These are phyloP conservation scores for Naganishia vaughanmartiniae DNA, from an alignment of 768 basidiomycete genomes.

Conservation along the genomic window DNA sequence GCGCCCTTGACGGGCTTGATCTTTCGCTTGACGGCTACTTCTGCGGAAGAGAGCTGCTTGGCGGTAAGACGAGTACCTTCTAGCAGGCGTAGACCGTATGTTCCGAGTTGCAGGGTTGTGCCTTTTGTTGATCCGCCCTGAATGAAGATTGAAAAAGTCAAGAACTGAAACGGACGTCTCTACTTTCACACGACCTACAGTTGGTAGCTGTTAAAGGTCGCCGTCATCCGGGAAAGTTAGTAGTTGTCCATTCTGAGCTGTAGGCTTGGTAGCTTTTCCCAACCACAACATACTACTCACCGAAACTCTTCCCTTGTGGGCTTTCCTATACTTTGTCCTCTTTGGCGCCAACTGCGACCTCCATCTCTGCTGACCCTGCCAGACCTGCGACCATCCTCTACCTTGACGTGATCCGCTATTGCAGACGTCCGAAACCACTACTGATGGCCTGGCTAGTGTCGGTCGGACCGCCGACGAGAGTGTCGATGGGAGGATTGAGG, in stretches of 20 bases:
- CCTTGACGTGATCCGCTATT: neutral
- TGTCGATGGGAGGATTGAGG: slow-evolving; percentile 1
- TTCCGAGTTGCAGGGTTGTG: slow-evolving; percentile 84
- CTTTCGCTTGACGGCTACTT: slow-evolving; percentile 84
- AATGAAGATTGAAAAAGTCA: neutral
- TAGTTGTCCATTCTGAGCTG: neutral
- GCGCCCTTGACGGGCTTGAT: slow-evolving; percentile 84
- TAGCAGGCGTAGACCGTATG: slow-evolving; percentile 87
- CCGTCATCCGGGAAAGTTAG: slow-evolving; percentile 56
- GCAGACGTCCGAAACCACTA: neutral
- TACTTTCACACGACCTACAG: neutral
- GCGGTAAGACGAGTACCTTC: slow-evolving; percentile 77
- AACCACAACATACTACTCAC: slow-evolving; percentile 26
- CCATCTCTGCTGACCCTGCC: slow-evolving; percentile 23
- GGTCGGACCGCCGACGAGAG: slow-evolving; percentile 6
- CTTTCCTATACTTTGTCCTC: slow-evolving; percentile 75
- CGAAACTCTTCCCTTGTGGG: slow-evolving; percentile 74
- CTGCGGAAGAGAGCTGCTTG: slow-evolving; percentile 81
- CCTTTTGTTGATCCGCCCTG: slow-evolving; percentile 88
- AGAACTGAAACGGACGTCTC: neutral
- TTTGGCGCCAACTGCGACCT: slow-evolving; percentile 65
- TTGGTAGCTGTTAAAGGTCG: slow-evolving; percentile 57
- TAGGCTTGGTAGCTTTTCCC: neutral
- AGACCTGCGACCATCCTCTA: slow-evolving; percentile 14
- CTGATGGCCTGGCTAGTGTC: neutral